Conservation (phyloP, 2,329 filamentous ascomycete genomes). For the Pleurostoma richardsiae region DNA sequence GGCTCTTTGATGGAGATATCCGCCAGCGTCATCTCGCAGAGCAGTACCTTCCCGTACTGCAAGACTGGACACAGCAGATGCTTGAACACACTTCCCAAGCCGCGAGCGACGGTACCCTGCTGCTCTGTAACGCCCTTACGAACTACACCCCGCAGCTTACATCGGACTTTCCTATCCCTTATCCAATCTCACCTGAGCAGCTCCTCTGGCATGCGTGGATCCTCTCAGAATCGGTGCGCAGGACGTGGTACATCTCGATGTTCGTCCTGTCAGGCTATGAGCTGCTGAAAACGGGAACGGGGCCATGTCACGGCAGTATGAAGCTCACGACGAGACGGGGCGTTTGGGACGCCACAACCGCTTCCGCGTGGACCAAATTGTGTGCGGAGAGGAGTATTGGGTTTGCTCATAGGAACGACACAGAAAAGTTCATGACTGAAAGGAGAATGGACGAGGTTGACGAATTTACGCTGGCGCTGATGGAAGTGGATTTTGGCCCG, state of each 20-base stretch:
- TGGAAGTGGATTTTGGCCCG: constrained; percentile 3
- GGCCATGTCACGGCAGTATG: background rate
- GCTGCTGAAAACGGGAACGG: background rate
- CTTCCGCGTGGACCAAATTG: constrained; percentile 2
- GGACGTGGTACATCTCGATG: constrained; percentile 1
- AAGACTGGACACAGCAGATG: constrained; percentile 9
- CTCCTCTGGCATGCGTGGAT: constrained; percentile 6
- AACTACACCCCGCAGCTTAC: constrained; percentile 2
- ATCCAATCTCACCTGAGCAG: constrained; percentile 1
- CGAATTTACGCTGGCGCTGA: background rate
- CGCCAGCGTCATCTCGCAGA: constrained; percentile 3
- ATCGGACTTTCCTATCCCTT: background rate
- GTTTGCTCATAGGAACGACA: background rate
- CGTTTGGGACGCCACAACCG: constrained; percentile 5
- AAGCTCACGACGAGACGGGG: background rate
- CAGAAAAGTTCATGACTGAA: background rate
- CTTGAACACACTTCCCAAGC: background rate
- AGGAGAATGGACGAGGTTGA: constrained; percentile 1
- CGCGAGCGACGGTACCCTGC: background rate
- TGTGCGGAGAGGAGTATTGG: background rate
- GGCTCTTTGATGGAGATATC: constrained; percentile 6
- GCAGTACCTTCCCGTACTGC: background rate
- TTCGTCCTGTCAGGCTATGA: background rate
- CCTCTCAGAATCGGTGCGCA: constrained; percentile 4
- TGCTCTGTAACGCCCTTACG: background rate